These are phyloP conservation scores for Pelargonium australe DNA, from an alignment of 441 rosid genomes.

Conservation along the genomic window DNA sequence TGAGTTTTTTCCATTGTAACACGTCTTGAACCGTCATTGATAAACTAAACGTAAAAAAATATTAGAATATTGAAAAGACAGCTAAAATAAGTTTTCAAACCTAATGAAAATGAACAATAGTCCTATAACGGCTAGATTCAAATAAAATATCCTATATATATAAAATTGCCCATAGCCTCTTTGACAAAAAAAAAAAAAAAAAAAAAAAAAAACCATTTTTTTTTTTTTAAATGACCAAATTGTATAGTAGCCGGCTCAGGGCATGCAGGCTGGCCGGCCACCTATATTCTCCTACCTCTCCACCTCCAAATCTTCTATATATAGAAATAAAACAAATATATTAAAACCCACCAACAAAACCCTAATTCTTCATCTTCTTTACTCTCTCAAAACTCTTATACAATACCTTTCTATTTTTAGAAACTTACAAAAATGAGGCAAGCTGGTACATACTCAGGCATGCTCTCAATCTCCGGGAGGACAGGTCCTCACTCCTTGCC, in stretches of 20 bases:
- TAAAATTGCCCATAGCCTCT: neutral
- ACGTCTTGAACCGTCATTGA: too few species aligned
- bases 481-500: constrained; percentile 50
- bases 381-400: neutral
- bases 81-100: too few species aligned
- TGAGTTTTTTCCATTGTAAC: too few species aligned
- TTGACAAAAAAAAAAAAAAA: neutral
- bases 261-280: constrained; percentile 26
- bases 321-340: neutral
- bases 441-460: constrained; percentile 45
- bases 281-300: neutral
- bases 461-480: constrained; percentile 26
- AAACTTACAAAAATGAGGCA: constrained; percentile 36
- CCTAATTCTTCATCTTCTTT: neutral
- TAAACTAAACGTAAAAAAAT: too few species aligned
- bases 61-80: too few species aligned
- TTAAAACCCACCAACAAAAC: neutral
- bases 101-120: neutral
- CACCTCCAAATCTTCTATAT: neutral
- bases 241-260: constrained; percentile 18
- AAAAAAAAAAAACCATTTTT: too few species aligned
- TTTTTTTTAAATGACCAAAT: neutral
- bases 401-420: neutral
- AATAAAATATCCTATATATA: too few species aligned
- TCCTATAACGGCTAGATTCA: neutral